phyloP scores from a whole-genome alignment of 2,329 filamentous ascomycete genomes.

The Alternaria novae-zelandiae region DNA sequence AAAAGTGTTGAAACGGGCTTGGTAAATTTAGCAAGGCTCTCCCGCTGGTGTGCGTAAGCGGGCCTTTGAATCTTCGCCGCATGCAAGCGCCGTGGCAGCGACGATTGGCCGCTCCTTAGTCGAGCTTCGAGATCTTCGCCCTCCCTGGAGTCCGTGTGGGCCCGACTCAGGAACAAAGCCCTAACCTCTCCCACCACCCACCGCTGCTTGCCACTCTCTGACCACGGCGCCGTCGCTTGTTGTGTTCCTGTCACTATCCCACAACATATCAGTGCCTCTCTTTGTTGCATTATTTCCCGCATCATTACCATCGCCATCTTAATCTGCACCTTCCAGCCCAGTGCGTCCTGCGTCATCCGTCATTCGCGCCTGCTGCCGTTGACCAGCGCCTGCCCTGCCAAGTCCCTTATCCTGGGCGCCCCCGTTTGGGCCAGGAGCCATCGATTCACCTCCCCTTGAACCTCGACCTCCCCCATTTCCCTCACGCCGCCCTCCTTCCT shows the following conservation, averaged over 20 bases:
- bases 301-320: not conserved
- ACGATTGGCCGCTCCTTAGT: slow-evolving; percentile 22
- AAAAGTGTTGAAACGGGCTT: slow-evolving; percentile 25
- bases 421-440: slow-evolving; percentile 28
- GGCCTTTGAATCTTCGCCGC: slow-evolving; percentile 23
- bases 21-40: slow-evolving; percentile 34
- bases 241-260: not conserved
- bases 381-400: slow-evolving; percentile 25
- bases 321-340: not conserved
- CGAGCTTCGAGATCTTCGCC: slow-evolving; percentile 26
- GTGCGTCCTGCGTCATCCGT: slow-evolving; percentile 5
- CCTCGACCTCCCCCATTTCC: slow-evolving; percentile 5
- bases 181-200: slow-evolving; percentile 5
- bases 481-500: slow-evolving; percentile 21
- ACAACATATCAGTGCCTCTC: not conserved
- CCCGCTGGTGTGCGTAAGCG: slow-evolving; percentile 29
- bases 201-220: slow-evolving; percentile 9
- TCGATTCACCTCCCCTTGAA: slow-evolving; percentile 16
- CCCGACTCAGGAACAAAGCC: slow-evolving; percentile 15
- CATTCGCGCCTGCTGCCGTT: slow-evolving; percentile 17
- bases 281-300: slow-evolving; percentile 2
- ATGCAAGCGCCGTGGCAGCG: slow-evolving; percentile 27
- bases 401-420: slow-evolving; percentile 18
- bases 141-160: slow-evolving; percentile 13
- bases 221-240: slow-evolving; percentile 4